These are phyloP conservation scores for Trichopus zeylanicus DNA, from an alignment of 116 monocot genomes.

Conservation along the genomic window DNA sequence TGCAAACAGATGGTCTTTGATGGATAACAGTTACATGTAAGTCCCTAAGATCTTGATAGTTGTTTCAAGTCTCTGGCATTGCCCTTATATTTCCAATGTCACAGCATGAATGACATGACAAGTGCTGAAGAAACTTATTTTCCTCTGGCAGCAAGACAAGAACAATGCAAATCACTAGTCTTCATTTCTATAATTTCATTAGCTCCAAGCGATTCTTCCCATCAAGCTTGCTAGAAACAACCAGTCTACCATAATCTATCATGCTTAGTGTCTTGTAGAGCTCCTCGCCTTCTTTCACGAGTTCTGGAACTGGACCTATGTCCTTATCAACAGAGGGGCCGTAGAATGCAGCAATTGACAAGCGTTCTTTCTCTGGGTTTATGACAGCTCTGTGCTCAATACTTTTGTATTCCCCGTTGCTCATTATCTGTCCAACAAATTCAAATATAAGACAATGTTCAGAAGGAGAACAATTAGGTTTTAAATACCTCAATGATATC, in stretches of 20 bases:
- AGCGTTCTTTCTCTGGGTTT: constrained; percentile 13
- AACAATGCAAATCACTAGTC: background rate
- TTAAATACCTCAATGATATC: constrained; percentile 16
- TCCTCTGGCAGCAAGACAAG: too few species aligned
- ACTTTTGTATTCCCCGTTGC: constrained; percentile 33
- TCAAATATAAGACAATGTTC: background rate
- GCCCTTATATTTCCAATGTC: too few species aligned
- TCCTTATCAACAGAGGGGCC: background rate
- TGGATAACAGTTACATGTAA: too few species aligned
- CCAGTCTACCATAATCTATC: background rate
- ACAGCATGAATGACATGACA: too few species aligned
- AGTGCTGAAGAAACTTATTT: background rate
- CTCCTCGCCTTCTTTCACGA: background rate
- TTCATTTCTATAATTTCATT: constrained; percentile 10
- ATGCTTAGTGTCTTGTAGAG: constrained; percentile 14
- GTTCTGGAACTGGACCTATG: constrained; percentile 15
- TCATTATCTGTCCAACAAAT: constrained; percentile 17
- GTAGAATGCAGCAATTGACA: constrained; percentile 21
- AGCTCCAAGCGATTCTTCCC: constrained; percentile 17
- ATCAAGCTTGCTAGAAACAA: constrained; percentile 14
- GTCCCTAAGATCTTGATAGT: too few species aligned
- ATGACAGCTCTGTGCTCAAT: constrained; percentile 24
- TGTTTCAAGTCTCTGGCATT: too few species aligned
- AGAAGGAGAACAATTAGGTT: background rate
- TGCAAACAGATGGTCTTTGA: too few species aligned